Conservation (phyloP, 495 filamentous ascomycete genomes). For the Astrothelium subdiscretum region DNA sequence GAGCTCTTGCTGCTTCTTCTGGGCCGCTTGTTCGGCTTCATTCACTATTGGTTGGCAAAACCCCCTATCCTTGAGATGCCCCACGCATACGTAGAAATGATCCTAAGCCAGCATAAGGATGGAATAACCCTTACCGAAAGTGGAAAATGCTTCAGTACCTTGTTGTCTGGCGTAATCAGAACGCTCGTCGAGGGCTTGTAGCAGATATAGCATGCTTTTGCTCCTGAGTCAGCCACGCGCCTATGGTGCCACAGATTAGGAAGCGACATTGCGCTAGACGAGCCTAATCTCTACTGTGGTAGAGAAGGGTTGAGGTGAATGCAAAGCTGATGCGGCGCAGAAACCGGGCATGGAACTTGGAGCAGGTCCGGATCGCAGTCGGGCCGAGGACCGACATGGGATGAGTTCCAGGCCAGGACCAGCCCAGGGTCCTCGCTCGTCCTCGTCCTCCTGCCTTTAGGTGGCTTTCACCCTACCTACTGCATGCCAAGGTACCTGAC, state of each 20-base stretch:
- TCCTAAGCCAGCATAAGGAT: conserved; percentile 43
- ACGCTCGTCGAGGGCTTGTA: conserved; percentile 81
- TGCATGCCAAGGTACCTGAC: too few relatives aligned
- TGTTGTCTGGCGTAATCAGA: conserved; percentile 80
- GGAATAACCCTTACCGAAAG: background rate
- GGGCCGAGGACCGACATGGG: background rate
- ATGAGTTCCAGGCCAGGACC: too few relatives aligned
- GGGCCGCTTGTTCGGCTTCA: conserved; percentile 53
- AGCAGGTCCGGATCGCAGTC: background rate
- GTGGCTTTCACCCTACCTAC: too few relatives aligned
- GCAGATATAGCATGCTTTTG: conserved; percentile 81
- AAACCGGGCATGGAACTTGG: background rate
- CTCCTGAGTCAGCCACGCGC: conserved; percentile 69
- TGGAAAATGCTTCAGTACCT: conserved; percentile 38
- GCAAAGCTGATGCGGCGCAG: background rate
- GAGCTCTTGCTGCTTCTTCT: conserved; percentile 38
- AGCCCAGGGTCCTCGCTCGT: too few relatives aligned
- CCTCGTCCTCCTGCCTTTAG: too few relatives aligned
- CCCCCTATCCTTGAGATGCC: conserved; percentile 71
- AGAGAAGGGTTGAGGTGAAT: background rate
- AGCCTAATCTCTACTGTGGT: background rate
- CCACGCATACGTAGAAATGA: conserved; percentile 83
- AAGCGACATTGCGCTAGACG: conserved; percentile 39
- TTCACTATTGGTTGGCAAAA: conserved; percentile 76
- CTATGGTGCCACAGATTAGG: conserved; percentile 80